Evolutionary conservation across 2,329 filamentous ascomycete genomes (phyloP).

Genomic region (Apiospora hydei): DNA sequence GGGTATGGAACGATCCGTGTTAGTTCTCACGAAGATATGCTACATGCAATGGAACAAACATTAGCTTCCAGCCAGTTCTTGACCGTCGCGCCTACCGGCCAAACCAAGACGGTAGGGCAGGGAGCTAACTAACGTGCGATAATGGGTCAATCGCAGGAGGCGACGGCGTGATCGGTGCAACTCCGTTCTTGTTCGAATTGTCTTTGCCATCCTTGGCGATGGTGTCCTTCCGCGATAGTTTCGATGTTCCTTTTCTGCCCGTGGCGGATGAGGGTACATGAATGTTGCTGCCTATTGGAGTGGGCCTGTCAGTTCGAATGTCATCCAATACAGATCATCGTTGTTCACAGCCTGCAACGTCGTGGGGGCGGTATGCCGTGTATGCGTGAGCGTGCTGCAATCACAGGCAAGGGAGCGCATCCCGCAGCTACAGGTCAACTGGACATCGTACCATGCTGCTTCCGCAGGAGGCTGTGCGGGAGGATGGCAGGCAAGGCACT

Average conservation of each 20-base stretch:
- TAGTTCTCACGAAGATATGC: constrained; percentile 54
- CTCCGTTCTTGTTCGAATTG: constrained; percentile 30
- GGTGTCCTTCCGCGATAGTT: constrained; percentile 37
- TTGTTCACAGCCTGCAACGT: not conserved
- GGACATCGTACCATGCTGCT: not conserved
- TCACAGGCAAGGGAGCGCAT: not conserved
- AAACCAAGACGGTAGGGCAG: constrained; percentile 22
- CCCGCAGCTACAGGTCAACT: not conserved
- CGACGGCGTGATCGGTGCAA: constrained; percentile 27
- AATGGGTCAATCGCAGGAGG: constrained; percentile 68
- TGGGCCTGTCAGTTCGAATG: constrained; percentile 5
- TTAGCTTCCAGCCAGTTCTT: constrained; percentile 23
- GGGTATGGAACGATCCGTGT: constrained; percentile 42
- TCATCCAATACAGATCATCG: not conserved
- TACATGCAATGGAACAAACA: constrained; percentile 34
- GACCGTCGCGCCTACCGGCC: constrained; percentile 14
- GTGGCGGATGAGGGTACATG: constrained; percentile 29
- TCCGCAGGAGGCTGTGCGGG: not conserved
- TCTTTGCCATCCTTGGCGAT: constrained; percentile 37
- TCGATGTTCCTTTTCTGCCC: constrained; percentile 36
- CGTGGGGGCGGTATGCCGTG: not conserved
- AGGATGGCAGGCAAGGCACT: not conserved
- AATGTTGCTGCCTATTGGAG: constrained; percentile 35
- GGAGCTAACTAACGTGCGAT: constrained; percentile 63
- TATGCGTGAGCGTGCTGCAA: not conserved